Evolutionary conservation across 2,329 filamentous ascomycete species (phyloP).

Genomic region (Ophiostoma triangulosporum): DNA sequence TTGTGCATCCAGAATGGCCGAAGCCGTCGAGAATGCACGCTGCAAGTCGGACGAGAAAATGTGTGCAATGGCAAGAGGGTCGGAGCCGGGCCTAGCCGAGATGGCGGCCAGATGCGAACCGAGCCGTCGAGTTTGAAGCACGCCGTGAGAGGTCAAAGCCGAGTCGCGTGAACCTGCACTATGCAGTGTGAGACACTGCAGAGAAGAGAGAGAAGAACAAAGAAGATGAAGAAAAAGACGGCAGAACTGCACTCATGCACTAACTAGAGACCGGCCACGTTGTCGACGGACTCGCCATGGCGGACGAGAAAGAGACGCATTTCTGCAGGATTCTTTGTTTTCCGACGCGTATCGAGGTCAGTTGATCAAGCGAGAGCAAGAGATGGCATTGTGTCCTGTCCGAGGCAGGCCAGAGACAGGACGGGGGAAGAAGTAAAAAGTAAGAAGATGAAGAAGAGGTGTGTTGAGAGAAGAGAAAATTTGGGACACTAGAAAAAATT

Average conservation of each 20-base stretch:
- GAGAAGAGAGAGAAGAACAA: conserved; percentile 21
- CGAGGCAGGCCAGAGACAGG: too few relatives aligned
- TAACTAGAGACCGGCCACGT: conserved; percentile 64
- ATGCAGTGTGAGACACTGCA: conserved; percentile 5
- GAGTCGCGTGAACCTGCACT: conserved; percentile 72
- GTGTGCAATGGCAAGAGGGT: conserved; percentile 30
- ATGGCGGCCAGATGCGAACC: conserved; percentile 43
- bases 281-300: conserved; percentile 85
- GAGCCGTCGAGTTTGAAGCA: conserved; percentile 62
- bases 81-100: conserved; percentile 6
- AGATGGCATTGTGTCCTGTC: not conserved
- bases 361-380: not conserved
- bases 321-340: conserved; percentile 3
- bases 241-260: conserved; percentile 6
- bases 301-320: conserved; percentile 66
- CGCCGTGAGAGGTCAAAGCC: conserved; percentile 65
- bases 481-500: not conserved
- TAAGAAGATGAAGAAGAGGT: not conserved
- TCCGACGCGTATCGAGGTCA: not conserved
- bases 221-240: conserved; percentile 3
- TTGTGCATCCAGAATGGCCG: conserved; percentile 48
- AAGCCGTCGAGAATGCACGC: conserved; percentile 35
- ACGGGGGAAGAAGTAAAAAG: not conserved
- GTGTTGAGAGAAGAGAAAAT: not conserved
- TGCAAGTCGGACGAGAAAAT: conserved; percentile 69